These are phyloP conservation scores for Kodamaea alishanica DNA, from an alignment of 1,139 yeast genomes.

Conservation along the genomic window DNA sequence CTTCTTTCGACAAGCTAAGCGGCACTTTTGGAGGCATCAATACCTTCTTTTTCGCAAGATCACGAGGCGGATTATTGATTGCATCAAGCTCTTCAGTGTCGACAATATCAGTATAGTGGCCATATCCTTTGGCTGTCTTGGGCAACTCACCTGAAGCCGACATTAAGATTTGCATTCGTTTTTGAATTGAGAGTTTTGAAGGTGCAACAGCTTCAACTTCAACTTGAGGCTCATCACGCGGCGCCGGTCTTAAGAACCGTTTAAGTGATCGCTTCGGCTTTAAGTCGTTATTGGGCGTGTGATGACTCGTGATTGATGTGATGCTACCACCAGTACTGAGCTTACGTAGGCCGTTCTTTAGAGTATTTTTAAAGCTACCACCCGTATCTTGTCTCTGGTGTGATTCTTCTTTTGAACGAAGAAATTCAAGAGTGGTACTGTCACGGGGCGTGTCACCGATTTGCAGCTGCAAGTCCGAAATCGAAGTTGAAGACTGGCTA, in stretches of 20 bases:
- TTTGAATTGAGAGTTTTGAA: conserved; percentile 53
- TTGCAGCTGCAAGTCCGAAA: conserved; percentile 37
- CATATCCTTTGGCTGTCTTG: conserved; percentile 74
- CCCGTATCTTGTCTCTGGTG: conserved; percentile 35
- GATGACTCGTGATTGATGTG: conserved; percentile 16
- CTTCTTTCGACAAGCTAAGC: conserved; percentile 16
- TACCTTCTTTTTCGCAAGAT: conserved; percentile 3
- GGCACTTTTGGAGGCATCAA: conserved; percentile 36
- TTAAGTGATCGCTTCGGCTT: too few species aligned
- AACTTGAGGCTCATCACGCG: too few species aligned
- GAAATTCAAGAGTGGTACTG: conserved; percentile 48
- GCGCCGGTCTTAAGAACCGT: too few species aligned
- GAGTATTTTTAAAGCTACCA: conserved; percentile 40
- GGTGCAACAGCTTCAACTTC: conserved; percentile 9
- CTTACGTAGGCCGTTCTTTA: conserved; percentile 35
- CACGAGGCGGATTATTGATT: conserved; percentile 23
- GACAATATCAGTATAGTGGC: conserved; percentile 57
- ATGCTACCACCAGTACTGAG: conserved; percentile 40
- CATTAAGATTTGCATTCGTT: conserved; percentile 56
- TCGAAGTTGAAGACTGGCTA: conserved; percentile 22
- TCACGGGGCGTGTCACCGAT: conserved; percentile 18
- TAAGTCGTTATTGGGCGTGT: conserved; percentile 1
- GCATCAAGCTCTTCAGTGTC: conserved; percentile 39
- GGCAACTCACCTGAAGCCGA: conserved; percentile 40
- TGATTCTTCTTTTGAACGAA: conserved; percentile 47